A percentile compares a stretch with the other conserved stretches of the same genome.
Evolutionary conservation across 2,329 filamentous ascomycete species (phyloP).

Genomic region (Penicillium sp.): DNA sequence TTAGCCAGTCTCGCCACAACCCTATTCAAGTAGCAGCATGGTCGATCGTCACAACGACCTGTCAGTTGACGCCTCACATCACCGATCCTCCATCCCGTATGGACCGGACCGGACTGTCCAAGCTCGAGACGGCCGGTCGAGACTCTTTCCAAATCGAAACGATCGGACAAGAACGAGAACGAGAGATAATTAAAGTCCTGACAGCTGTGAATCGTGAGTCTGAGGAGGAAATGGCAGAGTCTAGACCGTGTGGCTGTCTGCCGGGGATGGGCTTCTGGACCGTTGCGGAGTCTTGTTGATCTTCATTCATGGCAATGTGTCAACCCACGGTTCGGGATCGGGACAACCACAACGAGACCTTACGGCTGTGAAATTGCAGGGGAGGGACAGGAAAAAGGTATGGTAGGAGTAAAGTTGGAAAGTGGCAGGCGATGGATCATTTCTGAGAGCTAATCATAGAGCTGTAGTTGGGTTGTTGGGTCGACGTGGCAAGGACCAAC

Average conservation of each 20-base stretch:
- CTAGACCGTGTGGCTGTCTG: not conserved
- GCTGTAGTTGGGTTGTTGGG: not conserved
- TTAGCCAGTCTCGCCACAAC: not conserved
- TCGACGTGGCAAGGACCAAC: not conserved
- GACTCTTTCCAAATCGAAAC: constrained; percentile 8
- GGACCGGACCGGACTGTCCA: not conserved
- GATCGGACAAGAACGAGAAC: not conserved
- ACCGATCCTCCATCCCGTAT: not conserved
- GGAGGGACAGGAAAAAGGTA: not conserved
- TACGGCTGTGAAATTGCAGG: not conserved
- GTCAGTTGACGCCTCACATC: constrained; percentile 14
- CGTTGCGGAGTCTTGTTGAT: constrained; percentile 22
- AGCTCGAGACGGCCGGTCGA: not conserved
- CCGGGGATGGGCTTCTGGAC: constrained; percentile 14
- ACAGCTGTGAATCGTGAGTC: not conserved
- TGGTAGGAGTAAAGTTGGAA: not conserved
- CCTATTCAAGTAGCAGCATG: not conserved
- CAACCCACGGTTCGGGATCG: constrained; percentile 18
- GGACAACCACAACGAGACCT: constrained; percentile 12
- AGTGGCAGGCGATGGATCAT: not conserved
- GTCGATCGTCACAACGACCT: constrained; percentile 2
- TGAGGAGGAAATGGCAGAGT: not conserved
- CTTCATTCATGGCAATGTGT: constrained; percentile 12
- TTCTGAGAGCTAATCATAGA: not conserved
- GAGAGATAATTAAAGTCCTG: not conserved